Evolutionary conservation across 2,329 filamentous ascomycete species (phyloP), one percentile per base, ranked within the genome.

Genomic region (Elsinoe australis): DNA sequence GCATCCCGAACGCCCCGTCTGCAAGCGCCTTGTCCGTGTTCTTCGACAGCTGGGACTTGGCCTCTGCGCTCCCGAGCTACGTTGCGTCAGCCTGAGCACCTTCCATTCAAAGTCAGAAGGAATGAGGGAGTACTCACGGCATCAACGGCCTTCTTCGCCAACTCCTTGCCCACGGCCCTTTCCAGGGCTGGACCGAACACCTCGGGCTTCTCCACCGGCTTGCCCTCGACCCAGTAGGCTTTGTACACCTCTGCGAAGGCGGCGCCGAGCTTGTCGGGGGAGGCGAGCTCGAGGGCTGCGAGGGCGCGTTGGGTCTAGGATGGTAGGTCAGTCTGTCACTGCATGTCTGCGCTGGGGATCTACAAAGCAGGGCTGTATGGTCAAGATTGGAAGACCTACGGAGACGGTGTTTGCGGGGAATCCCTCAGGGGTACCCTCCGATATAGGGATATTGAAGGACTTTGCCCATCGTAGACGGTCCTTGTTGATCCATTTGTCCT

Each of bases 1-100:
- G 78, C 47, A 81, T 56, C 1, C 78, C 78, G 65, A 82, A 82
- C 1, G 74, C 75, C 1, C 76, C 78, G 18, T 71, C 67, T 18
- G 64, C 61, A 18, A 80, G 65, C 1, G 76, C 73, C 44, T 59
- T 53, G 10, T 77, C 67, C 1, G 75, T 79, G 50, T 76, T 78
- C 18, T 62, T 62, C 4, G 52, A 56, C 55, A 81, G 56, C 22
- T 57, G 51, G 14, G 65, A 61, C 62, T 79, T 79, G 31, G 67
- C 65, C 34, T 72, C 68, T 4, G 65, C 58, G 19, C 56, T 61
- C 50, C 56, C 59, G 26, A 59, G 56, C 50, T 56, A 51, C 38
- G 58, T 17, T 21, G 17, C 18, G 28, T 45, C 26, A 49, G 28
- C 12, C 7, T 49, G 8, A 5, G 8, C 14, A 32, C 26, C 29